A percentile compares a stretch with the other conserved stretches of the same genome.
phyloP scores from a whole-genome alignment of 2,329 filamentous ascomycete genomes.

The Fusarium mexicanum region DNA sequence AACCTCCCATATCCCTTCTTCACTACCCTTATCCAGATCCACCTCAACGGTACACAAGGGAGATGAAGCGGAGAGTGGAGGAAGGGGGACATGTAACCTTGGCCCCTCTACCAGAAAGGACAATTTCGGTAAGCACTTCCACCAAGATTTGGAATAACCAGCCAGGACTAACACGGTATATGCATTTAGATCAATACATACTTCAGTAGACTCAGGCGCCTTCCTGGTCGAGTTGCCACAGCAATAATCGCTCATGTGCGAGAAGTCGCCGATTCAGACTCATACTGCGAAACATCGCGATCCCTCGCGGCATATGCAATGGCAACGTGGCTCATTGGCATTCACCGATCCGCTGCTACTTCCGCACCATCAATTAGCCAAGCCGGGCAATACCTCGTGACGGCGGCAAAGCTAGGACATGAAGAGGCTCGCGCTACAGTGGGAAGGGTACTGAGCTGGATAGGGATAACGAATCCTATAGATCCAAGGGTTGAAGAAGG shows the following conservation, averaged over 20 bases:
- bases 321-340: not conserved
- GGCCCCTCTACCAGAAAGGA: accelerated
- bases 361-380: not conserved
- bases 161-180: accelerated
- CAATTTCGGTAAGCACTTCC: not conserved
- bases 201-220: not conserved
- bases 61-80: accelerated
- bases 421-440: not conserved
- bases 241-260: not conserved
- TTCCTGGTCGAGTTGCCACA: not conserved
- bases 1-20: accelerated
- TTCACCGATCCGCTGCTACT: not conserved
- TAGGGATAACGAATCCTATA: not conserved
- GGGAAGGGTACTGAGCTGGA: not conserved
- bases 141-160: accelerated
- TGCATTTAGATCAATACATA: not conserved
- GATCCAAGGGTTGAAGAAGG: not conserved
- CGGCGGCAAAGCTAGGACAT: not conserved
- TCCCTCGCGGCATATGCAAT: not conserved
- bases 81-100: not conserved
- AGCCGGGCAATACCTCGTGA: not conserved
- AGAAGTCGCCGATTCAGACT: not conserved
- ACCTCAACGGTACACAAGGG: too few relatives aligned
- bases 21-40: not conserved
- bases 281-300: not conserved